A percentile compares a stretch with the other conserved stretches of the same genome.
Evolutionary conservation across 768 basidiomycete genomes (phyloP).

Genomic region (Suillus luteus): DNA sequence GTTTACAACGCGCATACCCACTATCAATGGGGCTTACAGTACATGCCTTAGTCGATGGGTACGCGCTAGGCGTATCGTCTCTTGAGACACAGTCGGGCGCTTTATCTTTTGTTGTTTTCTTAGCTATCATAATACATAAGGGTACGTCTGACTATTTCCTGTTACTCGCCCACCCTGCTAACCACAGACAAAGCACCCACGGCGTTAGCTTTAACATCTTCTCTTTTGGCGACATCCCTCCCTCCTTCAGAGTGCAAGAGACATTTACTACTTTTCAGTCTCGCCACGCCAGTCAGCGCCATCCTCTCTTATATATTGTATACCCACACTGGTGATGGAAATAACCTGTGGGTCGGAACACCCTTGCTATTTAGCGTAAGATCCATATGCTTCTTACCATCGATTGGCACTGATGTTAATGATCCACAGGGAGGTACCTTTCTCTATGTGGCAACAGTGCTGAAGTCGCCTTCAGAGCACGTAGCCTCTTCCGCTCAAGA

Average conservation of each 20-base stretch:
- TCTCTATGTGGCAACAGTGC: conserved; percentile 89
- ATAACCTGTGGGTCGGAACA: conserved; percentile 63
- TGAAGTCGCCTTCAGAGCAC: conserved; percentile 71
- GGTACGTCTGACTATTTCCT: conserved; percentile 39
- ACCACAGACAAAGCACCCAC: conserved; percentile 69
- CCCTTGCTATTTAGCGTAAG: conserved; percentile 85
- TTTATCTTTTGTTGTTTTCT: conserved; percentile 82
- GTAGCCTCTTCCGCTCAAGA: conserved; percentile 30
- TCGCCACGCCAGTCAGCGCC: conserved; percentile 83
- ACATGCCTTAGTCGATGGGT: conserved; percentile 90
- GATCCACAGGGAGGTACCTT: conserved; percentile 81
- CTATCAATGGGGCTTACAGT: conserved; percentile 85
- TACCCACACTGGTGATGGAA: conserved; percentile 43
- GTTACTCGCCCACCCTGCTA: neutral
- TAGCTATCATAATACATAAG: conserved; percentile 93
- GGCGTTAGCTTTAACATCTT: conserved; percentile 83
- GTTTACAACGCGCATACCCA: conserved; percentile 54
- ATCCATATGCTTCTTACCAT: conserved; percentile 12
- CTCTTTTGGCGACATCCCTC: conserved; percentile 77
- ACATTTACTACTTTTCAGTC: conserved; percentile 76
- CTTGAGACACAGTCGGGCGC: conserved; percentile 43
- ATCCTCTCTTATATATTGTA: conserved; percentile 74
- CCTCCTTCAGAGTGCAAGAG: conserved; percentile 67
- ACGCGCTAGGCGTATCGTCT: conserved; percentile 84
- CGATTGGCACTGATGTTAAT: neutral